Evolutionary conservation across 306 rosid genomes (phyloP).

Genomic region (Echinosophora koreensis): DNA sequence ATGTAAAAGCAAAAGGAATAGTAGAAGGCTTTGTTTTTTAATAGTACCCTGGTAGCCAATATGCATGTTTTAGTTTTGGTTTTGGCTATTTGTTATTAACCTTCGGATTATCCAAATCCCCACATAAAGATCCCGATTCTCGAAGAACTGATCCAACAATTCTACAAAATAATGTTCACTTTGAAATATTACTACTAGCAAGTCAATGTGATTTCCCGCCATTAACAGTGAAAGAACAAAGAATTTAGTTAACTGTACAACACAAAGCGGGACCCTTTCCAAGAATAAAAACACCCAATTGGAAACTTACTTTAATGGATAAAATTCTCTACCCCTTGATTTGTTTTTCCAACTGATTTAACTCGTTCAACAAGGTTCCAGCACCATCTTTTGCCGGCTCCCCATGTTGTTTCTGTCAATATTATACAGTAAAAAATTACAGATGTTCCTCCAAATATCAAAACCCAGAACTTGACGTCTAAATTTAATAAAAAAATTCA

Average conservation of each 20-base stretch:
- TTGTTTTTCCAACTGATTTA: slow-evolving; percentile 60
- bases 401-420: slow-evolving; percentile 51
- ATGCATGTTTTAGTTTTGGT: background rate
- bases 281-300: background rate
- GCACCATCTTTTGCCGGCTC: slow-evolving; percentile 44
- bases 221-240: background rate
- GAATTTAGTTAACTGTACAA: background rate
- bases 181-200: background rate
- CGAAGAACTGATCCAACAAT: background rate
- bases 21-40: background rate
- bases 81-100: background rate
- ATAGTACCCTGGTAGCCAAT: background rate
- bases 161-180: background rate
- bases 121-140: background rate
- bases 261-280: slow-evolving; percentile 3
- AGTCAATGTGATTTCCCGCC: background rate
- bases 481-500: background rate
- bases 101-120: background rate
- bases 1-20: background rate
- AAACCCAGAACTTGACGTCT: background rate
- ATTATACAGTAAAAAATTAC: background rate
- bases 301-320: slow-evolving; percentile 55
- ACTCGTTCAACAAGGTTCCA: slow-evolving; percentile 54
- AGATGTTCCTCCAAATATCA: background rate
- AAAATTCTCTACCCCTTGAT: slow-evolving; percentile 58